Base-by-base conservation (phyloP, 2,329 filamentous ascomycete species). In the Neonectria faginata region DNA sequence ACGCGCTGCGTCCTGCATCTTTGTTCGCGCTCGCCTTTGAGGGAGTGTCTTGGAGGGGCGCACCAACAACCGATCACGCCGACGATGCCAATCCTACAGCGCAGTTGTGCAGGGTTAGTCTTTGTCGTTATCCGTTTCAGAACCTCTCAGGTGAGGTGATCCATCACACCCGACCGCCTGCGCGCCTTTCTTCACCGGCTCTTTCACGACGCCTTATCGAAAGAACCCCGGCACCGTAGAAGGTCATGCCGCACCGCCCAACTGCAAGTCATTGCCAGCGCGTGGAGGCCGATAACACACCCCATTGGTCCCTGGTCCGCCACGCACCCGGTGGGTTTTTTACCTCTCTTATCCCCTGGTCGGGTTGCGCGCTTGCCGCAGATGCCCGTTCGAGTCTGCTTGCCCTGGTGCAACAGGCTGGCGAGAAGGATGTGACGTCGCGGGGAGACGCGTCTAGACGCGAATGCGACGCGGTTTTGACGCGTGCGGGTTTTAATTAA, bases 211-310 rank as follows among this genome's bases (percentile, higher is more conserved):
- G 36, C 50, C 50, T 60, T 60, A 60, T 60, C 57, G 25, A 42
- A 54, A 39, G 33, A 59, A 39, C 10, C 22, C 54, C 12, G 3
- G 29, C 12, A n/a, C 7, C 55, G 22, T 57, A 25, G 31, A 57
- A 57, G 47, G 60, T 41, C 60, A 62, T 47, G 54, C 47, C 41
- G 59, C 59, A 51, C 27, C 31, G 16, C 27, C 18, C 56, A 51
- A n/a, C 51, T 60, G 62, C 56, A 64, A 64, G 62, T 60, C 62
- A 60, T 64, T 48, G 54, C 18, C 50, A 42, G 57, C 36, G 62
- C 62, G 61, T 64, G 57, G 27, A 59, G 39, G n/a, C 29, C 42
- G 18, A 48, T 41, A 14, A 11, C 44, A 27, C 45, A 12, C 36
- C 22, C 52, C 41, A 62, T 62, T 62, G 52, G 59, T 25, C 25